Evolutionary conservation across 2,329 filamentous ascomycete species (phyloP), one percentile per base, ranked within the genome.

Genomic region (Cladorrhinum sp.): DNA sequence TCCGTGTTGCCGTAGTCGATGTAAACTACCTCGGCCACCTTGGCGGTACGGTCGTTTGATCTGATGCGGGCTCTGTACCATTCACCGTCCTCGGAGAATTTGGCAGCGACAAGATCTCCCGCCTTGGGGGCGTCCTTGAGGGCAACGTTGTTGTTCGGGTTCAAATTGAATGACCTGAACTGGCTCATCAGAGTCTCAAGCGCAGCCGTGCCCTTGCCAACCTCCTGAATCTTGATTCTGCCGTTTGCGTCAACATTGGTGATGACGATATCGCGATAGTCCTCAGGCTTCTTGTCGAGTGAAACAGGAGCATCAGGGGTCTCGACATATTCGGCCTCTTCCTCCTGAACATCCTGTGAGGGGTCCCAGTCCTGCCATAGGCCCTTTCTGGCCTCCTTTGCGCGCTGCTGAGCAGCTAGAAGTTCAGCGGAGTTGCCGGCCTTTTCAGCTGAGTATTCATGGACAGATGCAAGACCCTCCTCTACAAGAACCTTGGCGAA

Each of bases 1-100:
- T 99, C 95, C 59, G 86, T 89, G 82, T 99, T 99, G 69, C 95
- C 95, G 75, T 96, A 99, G 79, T 99, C 95, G 64, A 99, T 86
- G 77, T 96, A 99, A 51, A 96, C 79, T 24, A 99, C 89, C 75
- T 99, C 95, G 23, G 92, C 89, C 69, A 90, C 86, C 82, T 95
- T 92, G 70, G 88, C 88, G 8, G 93, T 84, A 64, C 95, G 92
- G 78, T 99, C 95, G 76, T 98, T 97, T 73, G 93, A 87, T 64
- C 93, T 89, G 64, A 99, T 86, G 64, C 88, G 89, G 30, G 91
- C 95, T 64, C 95, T 91, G 80, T 99, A 99, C 94, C 94, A 99
- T 68, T 95, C 87, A 62, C 88, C 86, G 72, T 99, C 95, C 57
- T 87, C 88, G 6, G 87, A 89, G 80, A 98, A 99, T 73, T 91